Evolutionary conservation across 2,329 filamentous ascomycete species (phyloP).

Genomic region (Fusarium virguliforme): DNA sequence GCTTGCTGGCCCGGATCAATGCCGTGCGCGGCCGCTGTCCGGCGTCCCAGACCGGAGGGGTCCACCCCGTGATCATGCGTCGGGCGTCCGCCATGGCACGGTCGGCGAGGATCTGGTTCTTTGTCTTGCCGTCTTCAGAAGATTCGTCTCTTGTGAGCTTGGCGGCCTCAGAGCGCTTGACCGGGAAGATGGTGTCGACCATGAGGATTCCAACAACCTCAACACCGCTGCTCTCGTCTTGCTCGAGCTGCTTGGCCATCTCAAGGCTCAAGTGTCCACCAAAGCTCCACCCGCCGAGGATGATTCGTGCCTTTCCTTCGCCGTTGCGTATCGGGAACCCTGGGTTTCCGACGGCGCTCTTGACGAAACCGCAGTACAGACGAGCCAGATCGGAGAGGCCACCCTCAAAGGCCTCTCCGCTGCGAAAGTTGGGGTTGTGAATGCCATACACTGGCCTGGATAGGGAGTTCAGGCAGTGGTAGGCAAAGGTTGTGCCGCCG

Average conservation of each 20-base stretch:
- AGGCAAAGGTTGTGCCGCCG: constrained; percentile 72
- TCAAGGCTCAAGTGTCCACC: constrained; percentile 69
- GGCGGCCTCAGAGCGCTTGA: constrained; percentile 35
- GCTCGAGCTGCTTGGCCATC: constrained; percentile 62
- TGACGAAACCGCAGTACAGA: constrained; percentile 66
- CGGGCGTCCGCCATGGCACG: constrained; percentile 62
- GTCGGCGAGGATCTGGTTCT: constrained; percentile 56
- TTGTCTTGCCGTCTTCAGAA: constrained; percentile 53
- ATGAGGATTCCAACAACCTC: constrained; percentile 67
- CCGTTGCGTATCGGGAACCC: constrained; percentile 52
- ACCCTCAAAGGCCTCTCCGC: constrained; percentile 64
- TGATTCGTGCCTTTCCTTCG: constrained; percentile 57
- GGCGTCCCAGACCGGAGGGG: constrained; percentile 58
- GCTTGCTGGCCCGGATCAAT: constrained; percentile 63
- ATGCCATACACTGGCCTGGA: constrained; percentile 69
- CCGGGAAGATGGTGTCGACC: constrained; percentile 65
- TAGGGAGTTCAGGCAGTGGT: constrained; percentile 68
- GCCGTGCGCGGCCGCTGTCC: constrained; percentile 59
- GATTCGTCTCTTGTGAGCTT: constrained; percentile 35
- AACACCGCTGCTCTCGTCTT: constrained; percentile 55
- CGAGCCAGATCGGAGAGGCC: constrained; percentile 70
- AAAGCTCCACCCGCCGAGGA: constrained; percentile 72
- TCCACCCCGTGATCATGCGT: constrained; percentile 61
- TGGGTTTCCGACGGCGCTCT: constrained; percentile 53
- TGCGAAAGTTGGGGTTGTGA: constrained; percentile 68